Evolutionary conservation across 208 protist genomes (phyloP).

Genomic region (Acanthamoeba polyphaga): DNA sequence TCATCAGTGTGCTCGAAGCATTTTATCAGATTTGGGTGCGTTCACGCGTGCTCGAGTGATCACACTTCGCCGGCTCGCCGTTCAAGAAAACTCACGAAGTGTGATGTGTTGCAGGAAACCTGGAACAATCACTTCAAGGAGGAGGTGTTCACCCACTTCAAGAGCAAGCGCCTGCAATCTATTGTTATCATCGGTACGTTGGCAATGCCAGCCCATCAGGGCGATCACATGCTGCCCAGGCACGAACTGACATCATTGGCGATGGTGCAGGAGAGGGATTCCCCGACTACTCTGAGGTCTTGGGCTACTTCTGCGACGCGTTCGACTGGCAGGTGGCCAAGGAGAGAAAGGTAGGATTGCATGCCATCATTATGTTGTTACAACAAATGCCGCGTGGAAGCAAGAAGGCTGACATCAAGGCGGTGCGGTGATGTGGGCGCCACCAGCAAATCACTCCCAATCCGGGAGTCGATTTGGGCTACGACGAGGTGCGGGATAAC

Average conservation of each 20-base stretch:
- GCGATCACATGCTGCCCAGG: too few species aligned
- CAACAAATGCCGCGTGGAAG: background rate
- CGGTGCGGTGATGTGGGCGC: background rate
- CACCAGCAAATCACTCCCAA: slow-evolving; percentile 73
- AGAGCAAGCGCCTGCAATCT: slow-evolving; percentile 23
- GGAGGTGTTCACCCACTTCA: slow-evolving; percentile 25
- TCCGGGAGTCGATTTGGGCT: slow-evolving; percentile 28
- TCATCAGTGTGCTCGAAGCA: slow-evolving; percentile 74
- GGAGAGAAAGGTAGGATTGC: slow-evolving; percentile 42
- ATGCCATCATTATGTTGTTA: background rate
- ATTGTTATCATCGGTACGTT: background rate
- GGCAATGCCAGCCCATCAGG: background rate
- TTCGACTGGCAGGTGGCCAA: slow-evolving; percentile 63
- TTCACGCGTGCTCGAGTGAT: background rate
- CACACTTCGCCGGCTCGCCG: background rate
- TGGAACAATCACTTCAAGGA: slow-evolving; percentile 50
- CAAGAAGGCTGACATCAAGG: background rate
- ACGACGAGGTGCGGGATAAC: slow-evolving; percentile 33
- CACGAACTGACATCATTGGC: too few species aligned
- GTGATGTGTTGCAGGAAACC: background rate
- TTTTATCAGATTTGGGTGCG: slow-evolving; percentile 72
- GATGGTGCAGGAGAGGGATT: background rate
- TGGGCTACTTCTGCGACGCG: slow-evolving; percentile 35
- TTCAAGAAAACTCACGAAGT: background rate
- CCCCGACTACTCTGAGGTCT: slow-evolving; percentile 37